Evolutionary conservation across 805 yeast genomes (phyloP).

Genomic region (Saccharomycopsis fibuligera): DNA sequence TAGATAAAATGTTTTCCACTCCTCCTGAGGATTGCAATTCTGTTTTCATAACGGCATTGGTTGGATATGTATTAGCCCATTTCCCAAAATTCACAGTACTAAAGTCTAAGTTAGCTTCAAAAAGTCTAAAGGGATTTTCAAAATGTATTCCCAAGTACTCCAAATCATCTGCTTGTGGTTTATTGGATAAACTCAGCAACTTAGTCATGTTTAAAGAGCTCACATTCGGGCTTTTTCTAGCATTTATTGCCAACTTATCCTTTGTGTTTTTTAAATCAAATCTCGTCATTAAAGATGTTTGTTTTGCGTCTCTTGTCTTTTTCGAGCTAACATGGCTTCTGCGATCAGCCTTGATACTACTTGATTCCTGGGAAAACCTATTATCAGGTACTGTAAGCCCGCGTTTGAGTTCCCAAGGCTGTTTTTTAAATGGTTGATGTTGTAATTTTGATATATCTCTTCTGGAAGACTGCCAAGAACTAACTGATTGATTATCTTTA

Average conservation of each 20-base stretch:
- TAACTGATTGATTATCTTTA: neutral
- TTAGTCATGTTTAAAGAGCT: neutral
- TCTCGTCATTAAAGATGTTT: neutral
- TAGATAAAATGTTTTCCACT: neutral
- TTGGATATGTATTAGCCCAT: slow-evolving; percentile 91
- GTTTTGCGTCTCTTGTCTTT: neutral
- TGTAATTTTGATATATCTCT: no score
- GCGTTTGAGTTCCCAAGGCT: no score
- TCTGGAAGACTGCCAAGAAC: neutral
- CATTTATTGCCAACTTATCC: slow-evolving; percentile 2
- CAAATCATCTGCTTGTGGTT: neutral
- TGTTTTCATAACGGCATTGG: no score
- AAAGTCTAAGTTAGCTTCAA: slow-evolving; percentile 36
- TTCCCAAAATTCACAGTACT: slow-evolving; percentile 64
- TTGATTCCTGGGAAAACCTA: no score
- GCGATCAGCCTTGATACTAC: no score
- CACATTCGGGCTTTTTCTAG: neutral
- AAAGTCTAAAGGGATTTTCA: slow-evolving; percentile 62
- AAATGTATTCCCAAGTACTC: slow-evolving; percentile 46
- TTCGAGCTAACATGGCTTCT: no score
- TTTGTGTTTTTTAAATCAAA: slow-evolving; percentile 5
- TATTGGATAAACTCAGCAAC: neutral
- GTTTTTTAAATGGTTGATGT: no score
- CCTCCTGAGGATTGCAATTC: no score
- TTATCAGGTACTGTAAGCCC: no score